phyloP scores from a whole-genome alignment of 768 basidiomycete genomes.

The Lenzites betulinus region DNA sequence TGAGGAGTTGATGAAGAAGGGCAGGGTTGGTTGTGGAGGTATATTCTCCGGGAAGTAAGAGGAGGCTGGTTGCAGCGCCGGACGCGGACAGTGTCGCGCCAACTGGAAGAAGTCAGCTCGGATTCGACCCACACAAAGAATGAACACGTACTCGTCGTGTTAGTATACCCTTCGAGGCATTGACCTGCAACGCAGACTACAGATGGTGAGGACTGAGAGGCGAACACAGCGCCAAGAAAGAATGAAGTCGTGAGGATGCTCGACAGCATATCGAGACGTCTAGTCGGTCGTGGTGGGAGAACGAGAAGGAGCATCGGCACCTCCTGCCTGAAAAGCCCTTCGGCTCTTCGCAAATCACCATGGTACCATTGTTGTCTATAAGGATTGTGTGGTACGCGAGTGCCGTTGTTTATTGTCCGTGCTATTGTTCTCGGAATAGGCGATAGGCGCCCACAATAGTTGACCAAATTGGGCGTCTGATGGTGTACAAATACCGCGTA shows the following conservation, averaged over 20 bases:
- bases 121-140: neutral
- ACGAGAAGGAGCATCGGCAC: constrained; percentile 1
- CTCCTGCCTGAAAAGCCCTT: constrained; percentile 22
- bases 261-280: constrained; percentile 41
- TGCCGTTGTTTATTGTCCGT: constrained; percentile 15
- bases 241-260: constrained; percentile 40
- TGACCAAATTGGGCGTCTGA: neutral
- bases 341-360: constrained; percentile 26
- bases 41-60: constrained; percentile 79
- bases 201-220: constrained; percentile 55
- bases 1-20: constrained; percentile 67
- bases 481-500: neutral
- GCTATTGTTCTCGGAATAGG: constrained; percentile 19
- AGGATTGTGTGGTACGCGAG: constrained; percentile 12
- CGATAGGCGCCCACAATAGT: constrained; percentile 1
- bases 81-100: constrained; percentile 65
- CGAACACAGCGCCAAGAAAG: constrained; percentile 36
- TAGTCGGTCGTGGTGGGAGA: constrained; percentile 18
- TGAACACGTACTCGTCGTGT: constrained; percentile 61
- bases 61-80: constrained; percentile 52
- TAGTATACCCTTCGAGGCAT: constrained; percentile 80
- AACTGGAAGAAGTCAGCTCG: constrained; percentile 45
- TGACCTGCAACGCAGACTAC: constrained; percentile 87
- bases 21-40: constrained; percentile 69
- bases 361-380: constrained; percentile 28